Percentiles rank a stretch among this genome's conserved stretches.
phyloP scores from a whole-genome alignment of 306 rosid genomes.

The Carpinus viminea region DNA sequence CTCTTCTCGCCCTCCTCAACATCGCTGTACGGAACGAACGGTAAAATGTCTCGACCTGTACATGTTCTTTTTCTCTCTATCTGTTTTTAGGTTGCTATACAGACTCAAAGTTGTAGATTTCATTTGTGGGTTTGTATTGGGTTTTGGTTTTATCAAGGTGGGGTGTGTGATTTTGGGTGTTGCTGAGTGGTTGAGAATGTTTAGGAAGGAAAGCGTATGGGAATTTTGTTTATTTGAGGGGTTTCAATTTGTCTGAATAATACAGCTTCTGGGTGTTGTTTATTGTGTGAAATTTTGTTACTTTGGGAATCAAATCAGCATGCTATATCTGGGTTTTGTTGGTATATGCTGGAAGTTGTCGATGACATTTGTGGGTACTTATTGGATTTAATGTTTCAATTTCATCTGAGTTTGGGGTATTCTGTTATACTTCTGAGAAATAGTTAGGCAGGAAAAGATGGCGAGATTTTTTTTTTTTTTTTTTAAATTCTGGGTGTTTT shows the following conservation, averaged over 20 bases:
- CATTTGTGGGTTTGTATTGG: not conserved
- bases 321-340: not conserved
- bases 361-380: not conserved
- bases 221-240: not conserved
- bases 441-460: slow-evolving; percentile 1
- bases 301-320: not conserved
- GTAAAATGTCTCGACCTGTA: slow-evolving; percentile 24
- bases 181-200: not conserved
- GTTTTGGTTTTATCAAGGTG: not conserved
- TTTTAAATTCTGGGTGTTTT: not conserved
- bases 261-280: not conserved
- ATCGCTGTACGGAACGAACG: slow-evolving; percentile 84
- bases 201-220: not conserved
- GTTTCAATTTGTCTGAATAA: not conserved
- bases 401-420: not conserved
- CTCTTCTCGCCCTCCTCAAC: slow-evolving; percentile 90
- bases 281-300: not conserved
- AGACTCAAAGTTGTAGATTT: not conserved
- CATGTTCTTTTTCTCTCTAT: not conserved
- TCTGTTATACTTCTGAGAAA: not conserved
- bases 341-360: not conserved
- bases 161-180: not conserved
- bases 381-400: not conserved
- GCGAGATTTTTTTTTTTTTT: not conserved
- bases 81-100: not conserved